Conservation (phyloP, 352 stramenopile species). For the Peronospora destructor region DNA sequence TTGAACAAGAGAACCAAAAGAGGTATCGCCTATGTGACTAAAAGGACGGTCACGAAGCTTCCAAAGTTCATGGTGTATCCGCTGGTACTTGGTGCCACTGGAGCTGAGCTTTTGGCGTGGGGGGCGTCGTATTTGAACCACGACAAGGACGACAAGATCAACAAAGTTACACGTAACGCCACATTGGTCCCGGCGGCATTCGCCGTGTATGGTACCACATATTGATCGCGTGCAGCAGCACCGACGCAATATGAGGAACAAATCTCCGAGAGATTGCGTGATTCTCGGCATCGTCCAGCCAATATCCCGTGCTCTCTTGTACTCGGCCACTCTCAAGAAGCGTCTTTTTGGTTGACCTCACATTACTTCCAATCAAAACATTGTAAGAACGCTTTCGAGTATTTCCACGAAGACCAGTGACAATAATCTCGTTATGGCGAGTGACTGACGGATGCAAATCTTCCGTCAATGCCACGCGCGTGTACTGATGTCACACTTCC, state of each 20-base stretch:
- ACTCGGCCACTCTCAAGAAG: constrained; percentile 21
- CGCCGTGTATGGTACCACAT: constrained; percentile 33
- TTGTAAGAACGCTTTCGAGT: constrained; percentile 36
- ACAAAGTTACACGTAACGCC: constrained; percentile 15
- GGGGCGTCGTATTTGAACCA: constrained; percentile 23
- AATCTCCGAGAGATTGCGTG: constrained; percentile 23
- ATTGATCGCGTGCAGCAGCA: constrained; percentile 78
- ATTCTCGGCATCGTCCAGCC: constrained; percentile 25
- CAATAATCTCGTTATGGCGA: constrained; percentile 36
- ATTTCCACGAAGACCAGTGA: constrained; percentile 20
- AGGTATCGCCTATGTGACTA: constrained; percentile 24
- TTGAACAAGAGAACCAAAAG: constrained; percentile 23
- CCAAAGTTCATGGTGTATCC: constrained; percentile 25
- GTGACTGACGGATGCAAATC: constrained; percentile 59
- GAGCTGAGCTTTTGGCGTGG: constrained; percentile 22
- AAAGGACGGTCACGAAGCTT: constrained; percentile 22
- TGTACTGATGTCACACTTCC: too few species aligned
- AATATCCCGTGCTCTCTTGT: constrained; percentile 27
- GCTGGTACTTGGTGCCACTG: constrained; percentile 22
- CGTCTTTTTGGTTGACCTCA: constrained; percentile 30
- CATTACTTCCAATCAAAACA: constrained; percentile 14
- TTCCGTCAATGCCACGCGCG: too few species aligned
- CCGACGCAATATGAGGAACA: constrained; percentile 63
- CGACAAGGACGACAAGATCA: constrained; percentile 11
- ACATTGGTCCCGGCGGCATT: constrained; percentile 24